These are phyloP conservation scores for Aspergillus haitiensis DNA, from an alignment of 495 filamentous ascomycete species.

Conservation along the genomic window DNA sequence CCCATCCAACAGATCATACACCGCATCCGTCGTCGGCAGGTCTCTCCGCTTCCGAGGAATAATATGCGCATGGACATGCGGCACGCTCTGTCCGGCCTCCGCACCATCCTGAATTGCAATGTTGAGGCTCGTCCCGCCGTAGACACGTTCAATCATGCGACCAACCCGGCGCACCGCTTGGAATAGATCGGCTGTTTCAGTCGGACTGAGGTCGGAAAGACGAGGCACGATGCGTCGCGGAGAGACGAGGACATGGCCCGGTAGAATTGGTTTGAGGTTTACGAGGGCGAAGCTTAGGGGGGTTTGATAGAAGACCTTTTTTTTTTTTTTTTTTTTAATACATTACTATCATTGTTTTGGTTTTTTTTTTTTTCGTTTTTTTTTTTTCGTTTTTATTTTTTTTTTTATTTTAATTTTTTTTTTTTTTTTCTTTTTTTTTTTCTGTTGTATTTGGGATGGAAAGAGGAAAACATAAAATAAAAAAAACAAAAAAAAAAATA, in stretches of 20 bases:
- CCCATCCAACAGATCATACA: conserved; percentile 80
- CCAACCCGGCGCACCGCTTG: conserved; percentile 77
- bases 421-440: conserved; percentile 5
- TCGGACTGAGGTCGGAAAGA: conserved; percentile 68
- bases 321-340: neutral
- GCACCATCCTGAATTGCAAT: conserved; percentile 89
- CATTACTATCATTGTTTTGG: conserved; percentile 4
- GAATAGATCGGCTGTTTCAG: conserved; percentile 84
- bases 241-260: conserved; percentile 85
- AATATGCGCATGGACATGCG: conserved; percentile 91
- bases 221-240: conserved; percentile 62
- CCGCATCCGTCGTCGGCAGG: conserved; percentile 58
- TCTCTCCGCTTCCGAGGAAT: conserved; percentile 71
- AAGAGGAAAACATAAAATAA: too few relatives aligned
- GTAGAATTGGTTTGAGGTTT: conserved; percentile 91
- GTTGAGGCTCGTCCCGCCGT: conserved; percentile 70
- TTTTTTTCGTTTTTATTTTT: too few relatives aligned
- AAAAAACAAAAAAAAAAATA: neutral
- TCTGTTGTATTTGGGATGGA: neutral
- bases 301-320: conserved; percentile 80
- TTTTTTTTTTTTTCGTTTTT: conserved; percentile 2
- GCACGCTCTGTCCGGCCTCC: conserved; percentile 85
- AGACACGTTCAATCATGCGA: conserved; percentile 72
- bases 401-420: too few relatives aligned
- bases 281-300: conserved; percentile 79